Evolutionary conservation across 257 asterid species (phyloP).

Genomic region (Petrea volubilis): DNA sequence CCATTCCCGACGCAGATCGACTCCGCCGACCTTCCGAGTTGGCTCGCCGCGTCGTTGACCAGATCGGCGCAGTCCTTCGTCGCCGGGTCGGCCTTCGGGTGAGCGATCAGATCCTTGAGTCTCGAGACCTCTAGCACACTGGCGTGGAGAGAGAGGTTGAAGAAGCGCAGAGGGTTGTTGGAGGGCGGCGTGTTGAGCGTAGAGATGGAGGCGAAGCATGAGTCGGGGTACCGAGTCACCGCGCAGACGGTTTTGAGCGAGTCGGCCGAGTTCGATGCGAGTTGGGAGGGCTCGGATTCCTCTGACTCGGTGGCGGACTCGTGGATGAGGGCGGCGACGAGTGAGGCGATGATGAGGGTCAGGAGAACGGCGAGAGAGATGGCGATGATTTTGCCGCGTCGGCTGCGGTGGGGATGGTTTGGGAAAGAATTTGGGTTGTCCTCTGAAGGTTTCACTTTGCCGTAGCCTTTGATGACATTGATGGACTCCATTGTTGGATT

Average conservation of each 20-base stretch:
- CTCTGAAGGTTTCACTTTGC: slow-evolving; percentile 45
- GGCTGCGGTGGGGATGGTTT: slow-evolving; percentile 15
- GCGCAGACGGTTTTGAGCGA: slow-evolving; percentile 68
- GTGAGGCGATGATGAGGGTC: slow-evolving; percentile 36
- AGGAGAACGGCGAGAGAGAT: slow-evolving; percentile 34
- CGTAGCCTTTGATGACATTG: slow-evolving; percentile 60
- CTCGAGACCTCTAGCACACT: slow-evolving; percentile 36
- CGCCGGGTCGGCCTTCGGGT: slow-evolving; percentile 49
- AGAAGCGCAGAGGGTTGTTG: slow-evolving; percentile 57
- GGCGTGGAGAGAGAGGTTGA: slow-evolving; percentile 72
- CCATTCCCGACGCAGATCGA: slow-evolving; percentile 44
- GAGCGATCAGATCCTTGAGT: slow-evolving; percentile 32
- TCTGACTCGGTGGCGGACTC: slow-evolving; percentile 37
- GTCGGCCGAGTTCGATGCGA: slow-evolving; percentile 45
- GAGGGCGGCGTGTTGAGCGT: slow-evolving; percentile 52
- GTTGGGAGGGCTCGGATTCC: slow-evolving; percentile 27
- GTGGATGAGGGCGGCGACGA: slow-evolving; percentile 39
- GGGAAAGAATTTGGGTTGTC: slow-evolving; percentile 20
- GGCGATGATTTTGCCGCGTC: slow-evolving; percentile 30
- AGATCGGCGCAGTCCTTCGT: slow-evolving; percentile 62
- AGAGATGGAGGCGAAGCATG: slow-evolving; percentile 68
- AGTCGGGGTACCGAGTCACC: slow-evolving; percentile 73
- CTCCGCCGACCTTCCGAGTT: slow-evolving; percentile 57
- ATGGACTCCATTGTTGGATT: slow-evolving; percentile 41
- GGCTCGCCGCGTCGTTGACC: slow-evolving; percentile 69